These are phyloP conservation scores for Yamadazyma dendronema DNA, from an alignment of 1,139 yeast species.

Conservation along the genomic window DNA sequence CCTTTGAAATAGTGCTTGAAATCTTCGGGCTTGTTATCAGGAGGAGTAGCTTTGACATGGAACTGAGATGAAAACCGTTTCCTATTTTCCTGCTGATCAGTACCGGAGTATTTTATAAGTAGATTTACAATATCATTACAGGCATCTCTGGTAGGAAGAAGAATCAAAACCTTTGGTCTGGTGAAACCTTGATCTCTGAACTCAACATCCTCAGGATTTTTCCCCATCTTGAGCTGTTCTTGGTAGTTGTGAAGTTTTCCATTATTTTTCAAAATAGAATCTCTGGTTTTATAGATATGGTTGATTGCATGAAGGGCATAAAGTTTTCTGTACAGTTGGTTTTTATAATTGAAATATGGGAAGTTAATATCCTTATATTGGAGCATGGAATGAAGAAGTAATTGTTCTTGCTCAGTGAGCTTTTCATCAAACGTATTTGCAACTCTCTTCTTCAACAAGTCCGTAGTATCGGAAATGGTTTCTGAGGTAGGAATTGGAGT, in stretches of 20 bases:
- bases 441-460: slow-evolving; percentile 32
- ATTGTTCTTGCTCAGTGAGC: slow-evolving; percentile 23
- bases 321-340: slow-evolving; percentile 57
- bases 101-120: slow-evolving; percentile 61
- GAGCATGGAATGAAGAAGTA: slow-evolving; percentile 57
- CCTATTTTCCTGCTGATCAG: slow-evolving; percentile 76
- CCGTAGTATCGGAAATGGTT: slow-evolving; percentile 9
- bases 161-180: slow-evolving; percentile 80
- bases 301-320: slow-evolving; percentile 74
- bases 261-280: slow-evolving; percentile 72
- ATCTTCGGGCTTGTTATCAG: slow-evolving; percentile 73
- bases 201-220: slow-evolving; percentile 50
- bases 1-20: slow-evolving; percentile 81
- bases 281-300: slow-evolving; percentile 85
- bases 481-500: slow-evolving; percentile 13
- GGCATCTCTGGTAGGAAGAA: slow-evolving; percentile 81
- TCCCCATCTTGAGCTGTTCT: slow-evolving; percentile 44
- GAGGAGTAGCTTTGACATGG: slow-evolving; percentile 52
- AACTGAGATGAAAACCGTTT: slow-evolving; percentile 75
- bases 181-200: slow-evolving; percentile 93
- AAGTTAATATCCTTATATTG: slow-evolving; percentile 70
- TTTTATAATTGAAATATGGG: slow-evolving; percentile 46
- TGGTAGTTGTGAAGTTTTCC: slow-evolving; percentile 48
- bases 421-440: slow-evolving; percentile 23
- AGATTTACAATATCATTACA: slow-evolving; percentile 70